Base-by-base conservation (phyloP, 1,284 basidiomycete species). In the Rugosomyces carneus region DNA sequence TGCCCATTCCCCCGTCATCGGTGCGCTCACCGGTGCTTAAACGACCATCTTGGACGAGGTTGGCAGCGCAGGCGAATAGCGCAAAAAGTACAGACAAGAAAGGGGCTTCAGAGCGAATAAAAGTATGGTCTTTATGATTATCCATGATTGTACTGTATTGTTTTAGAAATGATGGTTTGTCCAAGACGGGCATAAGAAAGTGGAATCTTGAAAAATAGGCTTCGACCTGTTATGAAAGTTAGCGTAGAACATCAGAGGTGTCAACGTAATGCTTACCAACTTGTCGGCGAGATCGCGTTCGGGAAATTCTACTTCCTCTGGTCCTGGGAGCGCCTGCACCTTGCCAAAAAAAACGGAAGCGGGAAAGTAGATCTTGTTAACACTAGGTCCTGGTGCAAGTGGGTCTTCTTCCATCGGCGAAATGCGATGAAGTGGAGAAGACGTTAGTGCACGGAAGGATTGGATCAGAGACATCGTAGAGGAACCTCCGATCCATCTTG, bases 391-490 rank as follows among this genome's bases (percentile, higher is more conserved):
- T 23, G 85, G 83, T 18, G 80, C 80, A 41, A 75, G 75, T 37
- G 85, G 81, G 59, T 89, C 86, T 55, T 88, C 86, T 54, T 87
- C 85, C 80, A 83, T 83, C 32, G 85, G 86, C 9, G 86, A 89
- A 43, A 84, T 75, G 45, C 84, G 82, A 60, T 82, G 77, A n/a
- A 84, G 66, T 4, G 86, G 84, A 19, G 81, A 79, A 10, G 84
- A 75, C 15, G 85, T 87, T 51, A 85, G 63, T 37, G 82, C 78
- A 47, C 80, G 81, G 69, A 93, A 93, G 3, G 87, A 89, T 60
- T 93, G 89, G 45, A 93, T 89, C 53, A 93, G 76, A 7, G 89
- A 89, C 80, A 93, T 86, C 8, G 90, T 91, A 20, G 89, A 92
- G 7, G 89, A 92, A 39, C 89, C 85, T 26, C 90, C 90, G 56